Percentiles rank a stretch among this genome's conserved stretches.
Conservation (phyloP, 768 basidiomycete genomes). For the Tulasnella sp. region DNA sequence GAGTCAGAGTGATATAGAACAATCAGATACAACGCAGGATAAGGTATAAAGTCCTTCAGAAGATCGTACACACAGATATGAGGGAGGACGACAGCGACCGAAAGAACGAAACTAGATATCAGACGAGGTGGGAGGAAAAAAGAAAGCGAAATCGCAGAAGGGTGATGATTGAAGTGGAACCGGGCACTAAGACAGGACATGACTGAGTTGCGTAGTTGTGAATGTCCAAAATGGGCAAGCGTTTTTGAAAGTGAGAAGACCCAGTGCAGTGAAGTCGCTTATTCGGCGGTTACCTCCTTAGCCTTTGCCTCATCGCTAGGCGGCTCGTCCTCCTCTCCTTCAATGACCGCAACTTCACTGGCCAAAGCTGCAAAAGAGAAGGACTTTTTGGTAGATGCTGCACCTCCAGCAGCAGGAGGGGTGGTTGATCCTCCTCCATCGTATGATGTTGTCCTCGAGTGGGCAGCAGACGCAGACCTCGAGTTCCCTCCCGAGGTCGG, state of each 20-base stretch:
- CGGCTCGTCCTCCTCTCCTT: constrained; percentile 16
- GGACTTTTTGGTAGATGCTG: constrained; percentile 14
- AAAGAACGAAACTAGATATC: neutral
- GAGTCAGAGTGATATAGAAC: neutral
- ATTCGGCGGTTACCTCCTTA: neutral
- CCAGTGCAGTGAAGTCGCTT: neutral
- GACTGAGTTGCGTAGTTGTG: neutral
- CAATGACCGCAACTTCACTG: constrained; percentile 11
- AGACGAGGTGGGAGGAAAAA: neutral
- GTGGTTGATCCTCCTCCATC: constrained; percentile 8
- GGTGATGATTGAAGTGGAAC: neutral
- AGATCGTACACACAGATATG: neutral
- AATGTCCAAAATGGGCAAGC: neutral
- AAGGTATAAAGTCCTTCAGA: constrained; percentile 4
- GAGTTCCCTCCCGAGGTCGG: constrained; percentile 3
- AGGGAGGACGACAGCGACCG: neutral
- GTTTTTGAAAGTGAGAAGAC: neutral
- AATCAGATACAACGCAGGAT: neutral
- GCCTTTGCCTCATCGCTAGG: neutral
- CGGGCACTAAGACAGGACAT: neutral
- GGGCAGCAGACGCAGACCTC: neutral
- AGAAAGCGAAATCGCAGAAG: neutral
- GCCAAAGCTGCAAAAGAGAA: constrained; percentile 19
- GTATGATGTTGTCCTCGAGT: constrained; percentile 15
- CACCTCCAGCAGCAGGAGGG: constrained; percentile 16